phyloP scores from a whole-genome alignment of 2,329 filamentous ascomycete species.

The Colletotrichum viniferum region DNA sequence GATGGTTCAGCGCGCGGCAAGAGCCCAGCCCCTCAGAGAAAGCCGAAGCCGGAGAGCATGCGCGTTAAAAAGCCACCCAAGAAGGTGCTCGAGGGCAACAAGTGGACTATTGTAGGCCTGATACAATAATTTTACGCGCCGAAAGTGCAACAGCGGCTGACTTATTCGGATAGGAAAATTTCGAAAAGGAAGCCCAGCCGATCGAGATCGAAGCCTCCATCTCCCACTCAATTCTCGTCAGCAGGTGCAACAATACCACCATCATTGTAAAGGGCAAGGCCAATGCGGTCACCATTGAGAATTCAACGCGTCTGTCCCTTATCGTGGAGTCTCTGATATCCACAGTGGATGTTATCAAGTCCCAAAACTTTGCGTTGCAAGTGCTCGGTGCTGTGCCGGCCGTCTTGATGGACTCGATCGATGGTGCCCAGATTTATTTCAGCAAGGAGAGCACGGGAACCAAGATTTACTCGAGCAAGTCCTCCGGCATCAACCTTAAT shows the following conservation, averaged over 20 bases:
- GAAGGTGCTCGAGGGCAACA: constrained; percentile 84
- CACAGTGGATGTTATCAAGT: constrained; percentile 94
- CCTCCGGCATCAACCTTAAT: constrained; percentile 84
- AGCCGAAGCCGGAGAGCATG: constrained; percentile 86
- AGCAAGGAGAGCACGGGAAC: constrained; percentile 78
- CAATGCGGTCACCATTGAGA: constrained; percentile 96
- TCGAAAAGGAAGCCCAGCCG: constrained; percentile 73
- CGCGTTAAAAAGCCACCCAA: constrained; percentile 80
- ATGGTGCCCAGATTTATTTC: constrained; percentile 87
- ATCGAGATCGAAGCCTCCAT: constrained; percentile 83
- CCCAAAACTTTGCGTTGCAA: constrained; percentile 91
- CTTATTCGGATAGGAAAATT: constrained; percentile 76
- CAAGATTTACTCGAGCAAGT: constrained; percentile 91
- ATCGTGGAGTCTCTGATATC: constrained; percentile 90
- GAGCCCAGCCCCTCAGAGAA: constrained; percentile 87
- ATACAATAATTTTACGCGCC: not conserved
- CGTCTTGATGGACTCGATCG: constrained; percentile 89
- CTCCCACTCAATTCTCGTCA: constrained; percentile 89
- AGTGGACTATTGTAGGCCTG: constrained; percentile 80
- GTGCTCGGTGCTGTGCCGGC: constrained; percentile 87
- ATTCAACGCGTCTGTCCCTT: constrained; percentile 81
- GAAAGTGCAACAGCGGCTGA: constrained; percentile 6
- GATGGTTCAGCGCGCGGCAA: constrained; percentile 67
- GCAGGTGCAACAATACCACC: constrained; percentile 88
- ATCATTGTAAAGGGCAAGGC: constrained; percentile 91